These are phyloP conservation scores for Dysphania ambrosioides DNA, from an alignment of 148 eudicot species.

Conservation along the genomic window DNA sequence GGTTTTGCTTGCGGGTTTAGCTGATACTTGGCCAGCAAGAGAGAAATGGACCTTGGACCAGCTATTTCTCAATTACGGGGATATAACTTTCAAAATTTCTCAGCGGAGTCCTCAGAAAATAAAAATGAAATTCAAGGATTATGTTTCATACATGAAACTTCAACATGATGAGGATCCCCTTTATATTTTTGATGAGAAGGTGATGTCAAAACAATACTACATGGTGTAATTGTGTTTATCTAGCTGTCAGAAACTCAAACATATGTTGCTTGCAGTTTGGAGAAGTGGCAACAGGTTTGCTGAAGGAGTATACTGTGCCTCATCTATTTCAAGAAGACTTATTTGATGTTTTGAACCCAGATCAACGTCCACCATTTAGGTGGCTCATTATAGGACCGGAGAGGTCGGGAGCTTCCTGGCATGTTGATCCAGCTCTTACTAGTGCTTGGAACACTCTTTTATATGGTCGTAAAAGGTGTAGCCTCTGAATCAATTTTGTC, in stretches of 20 bases:
- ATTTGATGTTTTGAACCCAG: constrained; percentile 72
- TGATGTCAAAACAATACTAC: constrained; percentile 20
- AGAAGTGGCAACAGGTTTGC: constrained; percentile 69
- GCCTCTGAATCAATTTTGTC: background rate
- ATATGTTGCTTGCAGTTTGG: constrained; percentile 62
- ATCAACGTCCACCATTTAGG: constrained; percentile 76
- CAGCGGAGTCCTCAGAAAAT: constrained; percentile 69
- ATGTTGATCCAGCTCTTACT: constrained; percentile 99
- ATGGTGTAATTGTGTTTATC: background rate
- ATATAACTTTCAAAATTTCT: constrained; percentile 69
- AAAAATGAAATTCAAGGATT: constrained; percentile 60
- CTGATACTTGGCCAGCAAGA: constrained; percentile 83
- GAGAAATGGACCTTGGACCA: constrained; percentile 69
- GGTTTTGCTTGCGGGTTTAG: constrained; percentile 75
- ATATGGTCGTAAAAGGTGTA: constrained; percentile 84
- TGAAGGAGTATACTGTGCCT: constrained; percentile 88
- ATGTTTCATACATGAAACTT: constrained; percentile 67
- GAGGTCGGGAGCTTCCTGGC: constrained; percentile 99
- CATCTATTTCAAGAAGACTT: constrained; percentile 81
- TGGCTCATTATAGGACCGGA: constrained; percentile 98
- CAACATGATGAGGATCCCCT: constrained; percentile 99
- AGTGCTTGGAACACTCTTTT: constrained; percentile 97
- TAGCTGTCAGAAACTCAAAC: constrained; percentile 11
- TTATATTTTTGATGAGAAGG: constrained; percentile 93
- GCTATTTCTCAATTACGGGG: constrained; percentile 61